Evolutionary conservation across 768 basidiomycete species (phyloP).

Genomic region (Boletus sensibilis): DNA sequence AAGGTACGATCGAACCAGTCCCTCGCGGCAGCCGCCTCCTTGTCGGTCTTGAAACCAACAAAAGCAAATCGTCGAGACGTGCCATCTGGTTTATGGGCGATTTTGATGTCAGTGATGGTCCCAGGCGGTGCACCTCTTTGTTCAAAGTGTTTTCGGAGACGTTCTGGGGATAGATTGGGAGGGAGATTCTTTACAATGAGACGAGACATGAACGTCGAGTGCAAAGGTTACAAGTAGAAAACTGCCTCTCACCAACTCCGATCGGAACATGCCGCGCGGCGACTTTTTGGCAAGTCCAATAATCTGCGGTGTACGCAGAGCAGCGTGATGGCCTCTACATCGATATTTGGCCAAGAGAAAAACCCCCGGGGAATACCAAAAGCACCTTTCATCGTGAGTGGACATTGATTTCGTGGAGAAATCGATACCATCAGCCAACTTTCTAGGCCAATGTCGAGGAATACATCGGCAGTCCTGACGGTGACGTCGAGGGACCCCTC

Average conservation of each 20-base stretch:
- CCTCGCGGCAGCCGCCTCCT: slow-evolving; percentile 70
- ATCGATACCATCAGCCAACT: background rate
- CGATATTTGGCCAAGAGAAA: slow-evolving; percentile 45
- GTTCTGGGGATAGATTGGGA: slow-evolving; percentile 58
- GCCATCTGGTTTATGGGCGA: slow-evolving; percentile 74
- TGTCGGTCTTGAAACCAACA: slow-evolving; percentile 80
- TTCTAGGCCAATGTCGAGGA: slow-evolving; percentile 81
- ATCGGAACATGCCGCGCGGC: slow-evolving; percentile 22
- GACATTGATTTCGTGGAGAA: background rate
- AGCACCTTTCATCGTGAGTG: slow-evolving; percentile 90
- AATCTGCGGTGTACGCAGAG: background rate
- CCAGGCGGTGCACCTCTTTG: slow-evolving; percentile 59
- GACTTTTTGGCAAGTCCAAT: background rate
- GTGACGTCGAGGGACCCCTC: slow-evolving; percentile 73
- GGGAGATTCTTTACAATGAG: slow-evolving; percentile 84
- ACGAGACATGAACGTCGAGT: slow-evolving; percentile 59
- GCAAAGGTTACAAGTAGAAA: background rate
- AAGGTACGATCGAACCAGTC: slow-evolving; percentile 87
- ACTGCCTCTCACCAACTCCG: slow-evolving; percentile 18
- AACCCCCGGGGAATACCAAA: slow-evolving; percentile 94
- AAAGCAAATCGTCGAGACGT: slow-evolving; percentile 89
- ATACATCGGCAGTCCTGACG: slow-evolving; percentile 77
- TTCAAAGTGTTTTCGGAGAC: slow-evolving; percentile 68
- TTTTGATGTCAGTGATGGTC: slow-evolving; percentile 82
- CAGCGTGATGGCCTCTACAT: slow-evolving; percentile 23